phyloP scores from a whole-genome alignment of 192 early-diverging fungal genomes.

The Coemansia sp. region DNA sequence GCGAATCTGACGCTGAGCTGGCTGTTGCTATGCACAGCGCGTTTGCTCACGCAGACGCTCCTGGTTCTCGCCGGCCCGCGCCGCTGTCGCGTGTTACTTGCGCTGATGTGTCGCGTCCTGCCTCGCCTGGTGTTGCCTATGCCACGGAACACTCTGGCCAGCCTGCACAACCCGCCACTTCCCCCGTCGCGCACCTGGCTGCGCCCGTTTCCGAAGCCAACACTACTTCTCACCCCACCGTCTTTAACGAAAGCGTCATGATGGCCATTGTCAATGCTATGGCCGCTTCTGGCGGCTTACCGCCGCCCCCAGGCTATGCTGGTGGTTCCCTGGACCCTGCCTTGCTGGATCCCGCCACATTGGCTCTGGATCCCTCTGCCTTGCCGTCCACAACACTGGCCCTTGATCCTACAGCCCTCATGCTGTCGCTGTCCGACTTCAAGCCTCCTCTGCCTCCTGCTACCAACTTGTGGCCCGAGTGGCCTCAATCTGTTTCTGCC shows the following conservation, averaged over 20 bases:
- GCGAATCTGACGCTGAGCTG: constrained; percentile 53
- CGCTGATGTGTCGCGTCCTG: too few relatives aligned
- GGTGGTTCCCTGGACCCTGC: not conserved
- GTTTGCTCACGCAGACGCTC: constrained; percentile 44
- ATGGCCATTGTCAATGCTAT: constrained; percentile 52
- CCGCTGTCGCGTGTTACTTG: constrained; percentile 18
- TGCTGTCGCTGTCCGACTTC: constrained; percentile 10
- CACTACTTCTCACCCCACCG: not conserved
- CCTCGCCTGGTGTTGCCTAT: too few relatives aligned
- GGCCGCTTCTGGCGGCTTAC: constrained; percentile 2
- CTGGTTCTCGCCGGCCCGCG: constrained; percentile 48
- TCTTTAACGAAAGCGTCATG: constrained; percentile 30
- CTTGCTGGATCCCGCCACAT: not conserved
- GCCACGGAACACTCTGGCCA: too few relatives aligned
- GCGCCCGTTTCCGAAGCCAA: too few relatives aligned
- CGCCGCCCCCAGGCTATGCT: not conserved
- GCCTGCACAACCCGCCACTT: too few relatives aligned
- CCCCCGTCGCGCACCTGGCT: too few relatives aligned
- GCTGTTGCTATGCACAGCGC: constrained; percentile 53
- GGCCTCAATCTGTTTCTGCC: constrained; percentile 7
- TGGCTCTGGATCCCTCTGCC: constrained; percentile 3
- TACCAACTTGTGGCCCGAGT: constrained; percentile 9
- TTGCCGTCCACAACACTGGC: constrained; percentile 21
- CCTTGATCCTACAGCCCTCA: constrained; percentile 31
- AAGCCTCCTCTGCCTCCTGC: not conserved